Conservation (phyloP, 495 filamentous ascomycete genomes). For the Venustampulla echinocandica region DNA sequence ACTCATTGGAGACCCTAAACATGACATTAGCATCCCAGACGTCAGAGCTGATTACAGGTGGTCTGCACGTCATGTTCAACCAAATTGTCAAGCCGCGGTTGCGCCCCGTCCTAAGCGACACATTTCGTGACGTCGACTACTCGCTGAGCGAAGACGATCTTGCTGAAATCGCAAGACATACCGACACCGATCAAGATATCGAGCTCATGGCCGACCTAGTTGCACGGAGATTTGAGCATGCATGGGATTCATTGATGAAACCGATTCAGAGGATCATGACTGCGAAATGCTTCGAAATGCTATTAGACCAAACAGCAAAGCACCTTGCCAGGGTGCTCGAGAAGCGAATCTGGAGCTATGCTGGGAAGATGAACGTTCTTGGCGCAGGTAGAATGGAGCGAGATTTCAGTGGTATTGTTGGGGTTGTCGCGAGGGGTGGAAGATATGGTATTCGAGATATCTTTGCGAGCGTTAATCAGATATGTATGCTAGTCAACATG, state of each 20-base stretch:
- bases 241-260: constrained; percentile 76
- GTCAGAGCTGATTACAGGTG: constrained; percentile 72
- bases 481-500: constrained; percentile 87
- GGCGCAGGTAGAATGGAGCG: constrained; percentile 84
- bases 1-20: constrained; percentile 59
- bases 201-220: constrained; percentile 48
- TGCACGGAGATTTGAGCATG: constrained; percentile 62
- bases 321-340: constrained; percentile 74
- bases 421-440: constrained; percentile 62
- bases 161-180: constrained; percentile 35
- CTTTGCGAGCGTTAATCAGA: constrained; percentile 74
- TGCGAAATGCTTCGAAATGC: constrained; percentile 53
- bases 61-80: constrained; percentile 74
- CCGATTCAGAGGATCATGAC: constrained; percentile 85
- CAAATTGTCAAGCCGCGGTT: constrained; percentile 81
- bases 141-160: constrained; percentile 38
- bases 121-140: constrained; percentile 91
- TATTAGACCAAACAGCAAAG: constrained; percentile 61
- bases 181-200: constrained; percentile 40
- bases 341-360: constrained; percentile 82
- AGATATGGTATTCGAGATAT: constrained; percentile 72
- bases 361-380: constrained; percentile 69
- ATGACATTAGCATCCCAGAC: constrained; percentile 65
- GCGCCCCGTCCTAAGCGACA: constrained; percentile 73
- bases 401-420: constrained; percentile 74